Percentiles rank a stretch among this genome's conserved stretches.
These are phyloP conservation scores for Zymoseptoria pseudotritici DNA, from an alignment of 2,329 filamentous ascomycete species.

Conservation along the genomic window DNA sequence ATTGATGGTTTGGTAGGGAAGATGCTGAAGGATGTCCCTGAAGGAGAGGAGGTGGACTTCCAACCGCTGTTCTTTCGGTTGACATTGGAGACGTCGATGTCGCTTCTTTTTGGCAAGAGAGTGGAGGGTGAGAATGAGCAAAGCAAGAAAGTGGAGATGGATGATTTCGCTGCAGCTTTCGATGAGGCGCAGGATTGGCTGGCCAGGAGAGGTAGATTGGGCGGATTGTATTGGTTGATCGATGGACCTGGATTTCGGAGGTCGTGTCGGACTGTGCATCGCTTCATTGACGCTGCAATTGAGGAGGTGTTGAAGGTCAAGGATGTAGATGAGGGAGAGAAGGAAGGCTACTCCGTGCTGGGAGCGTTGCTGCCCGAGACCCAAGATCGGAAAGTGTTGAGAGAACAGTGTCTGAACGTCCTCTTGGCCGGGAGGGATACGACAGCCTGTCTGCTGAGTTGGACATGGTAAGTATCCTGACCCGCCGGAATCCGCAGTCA, in stretches of 20 bases:
- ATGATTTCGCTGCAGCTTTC: background rate
- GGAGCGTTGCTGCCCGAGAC: conserved; percentile 46
- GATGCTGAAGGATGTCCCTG: background rate
- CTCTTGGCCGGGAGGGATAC: conserved; percentile 46
- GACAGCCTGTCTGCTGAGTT: conserved; percentile 40
- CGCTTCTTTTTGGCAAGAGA: conserved; percentile 2
- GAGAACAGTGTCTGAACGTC: conserved; percentile 40
- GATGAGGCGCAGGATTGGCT: conserved; percentile 1
- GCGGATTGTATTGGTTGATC: conserved; percentile 3
- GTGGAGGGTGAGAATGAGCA: background rate
- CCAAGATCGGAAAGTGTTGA: conserved; percentile 31
- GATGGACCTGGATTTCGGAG: background rate
- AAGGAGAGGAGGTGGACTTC: background rate
- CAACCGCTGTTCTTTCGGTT: conserved; percentile 2
- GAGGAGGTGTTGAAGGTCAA: conserved; percentile 3
- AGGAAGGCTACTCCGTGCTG: conserved; percentile 40
- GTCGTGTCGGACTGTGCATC: conserved; percentile 3
- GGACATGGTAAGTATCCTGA: conserved; percentile 25
- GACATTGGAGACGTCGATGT: conserved; percentile 4
- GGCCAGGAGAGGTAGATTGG: background rate
- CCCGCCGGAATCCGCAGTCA: background rate
- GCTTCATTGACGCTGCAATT: conserved; percentile 3
- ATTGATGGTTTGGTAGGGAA: background rate
- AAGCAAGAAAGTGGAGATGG: background rate
- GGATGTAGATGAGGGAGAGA: background rate